phyloP scores from a whole-genome alignment of 2,329 filamentous ascomycete species.

The Exophiala mesophila region DNA sequence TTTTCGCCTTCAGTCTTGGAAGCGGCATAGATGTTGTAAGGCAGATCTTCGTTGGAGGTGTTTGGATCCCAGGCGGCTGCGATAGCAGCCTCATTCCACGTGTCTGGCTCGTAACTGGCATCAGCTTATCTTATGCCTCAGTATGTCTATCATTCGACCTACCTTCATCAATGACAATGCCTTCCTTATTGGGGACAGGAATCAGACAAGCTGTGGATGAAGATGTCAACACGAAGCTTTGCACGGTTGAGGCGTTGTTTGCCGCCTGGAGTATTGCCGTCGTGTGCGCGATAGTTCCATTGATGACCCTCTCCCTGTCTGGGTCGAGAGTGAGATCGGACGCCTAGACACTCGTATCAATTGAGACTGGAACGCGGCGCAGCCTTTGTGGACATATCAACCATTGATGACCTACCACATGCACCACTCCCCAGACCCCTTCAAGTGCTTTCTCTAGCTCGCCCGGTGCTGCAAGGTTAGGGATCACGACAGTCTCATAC shows the following conservation, averaged over 20 bases:
- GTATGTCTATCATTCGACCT: too few species aligned
- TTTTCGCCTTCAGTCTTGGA: slow-evolving; percentile 33
- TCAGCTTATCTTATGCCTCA: too few species aligned
- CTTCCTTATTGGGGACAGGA: slow-evolving; percentile 32
- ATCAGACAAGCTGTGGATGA: slow-evolving; percentile 4
- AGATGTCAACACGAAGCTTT: slow-evolving; percentile 17
- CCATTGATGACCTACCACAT: slow-evolving; percentile 3
- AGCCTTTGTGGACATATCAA: too few species aligned
- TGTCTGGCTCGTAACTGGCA: too few species aligned
- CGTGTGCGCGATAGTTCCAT: neutral
- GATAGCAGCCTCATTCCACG: slow-evolving; percentile 35
- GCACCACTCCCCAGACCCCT: neutral
- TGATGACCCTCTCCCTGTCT: slow-evolving; percentile 1
- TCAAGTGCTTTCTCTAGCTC: neutral
- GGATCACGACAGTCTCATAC: neutral
- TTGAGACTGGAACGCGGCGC: too few species aligned
- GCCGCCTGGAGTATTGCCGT: slow-evolving; percentile 14
- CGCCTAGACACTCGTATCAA: too few species aligned
- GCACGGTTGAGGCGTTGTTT: slow-evolving; percentile 27
- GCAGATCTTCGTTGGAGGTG: slow-evolving; percentile 1
- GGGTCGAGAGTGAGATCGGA: slow-evolving; percentile 2
- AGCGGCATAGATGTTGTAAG: slow-evolving; percentile 23
- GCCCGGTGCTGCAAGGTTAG: neutral
- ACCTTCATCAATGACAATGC: slow-evolving; percentile 1
- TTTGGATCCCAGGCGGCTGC: neutral